Evolutionary conservation across 2,329 filamentous ascomycete species (phyloP).

Genomic region (Diaporthe eres): DNA sequence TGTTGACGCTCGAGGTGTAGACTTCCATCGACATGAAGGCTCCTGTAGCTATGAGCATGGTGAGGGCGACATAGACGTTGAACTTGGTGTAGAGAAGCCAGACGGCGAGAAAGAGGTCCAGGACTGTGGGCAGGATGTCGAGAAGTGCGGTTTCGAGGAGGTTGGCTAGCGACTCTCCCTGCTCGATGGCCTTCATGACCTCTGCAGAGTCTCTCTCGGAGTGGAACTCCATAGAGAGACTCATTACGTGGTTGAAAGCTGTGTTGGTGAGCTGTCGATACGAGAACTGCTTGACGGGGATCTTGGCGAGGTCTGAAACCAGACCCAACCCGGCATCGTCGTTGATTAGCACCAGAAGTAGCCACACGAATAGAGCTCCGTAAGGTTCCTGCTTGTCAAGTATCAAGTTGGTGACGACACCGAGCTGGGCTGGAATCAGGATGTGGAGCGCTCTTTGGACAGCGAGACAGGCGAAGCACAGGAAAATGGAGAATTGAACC

Average conservation of each 20-base stretch:
- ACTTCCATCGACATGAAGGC: conserved; percentile 78
- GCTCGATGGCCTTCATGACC: conserved; percentile 74
- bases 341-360: not conserved
- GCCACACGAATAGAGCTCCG: not conserved
- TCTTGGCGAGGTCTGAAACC: conserved; percentile 41
- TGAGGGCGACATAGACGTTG: conserved; percentile 87
- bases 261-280: conserved; percentile 71
- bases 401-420: conserved; percentile 7
- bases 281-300: conserved; percentile 69
- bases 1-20: conserved; percentile 54
- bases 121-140: conserved; percentile 71
- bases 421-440: conserved; percentile 18
- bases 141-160: conserved; percentile 73
- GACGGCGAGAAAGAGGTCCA: conserved; percentile 74
- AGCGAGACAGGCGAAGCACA: not conserved
- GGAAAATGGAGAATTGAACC: conserved; percentile 1
- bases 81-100: conserved; percentile 73
- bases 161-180: conserved; percentile 71
- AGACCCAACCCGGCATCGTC: conserved; percentile 2
- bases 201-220: conserved; percentile 75
- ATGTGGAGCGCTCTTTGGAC: conserved; percentile 1
- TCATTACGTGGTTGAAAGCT: conserved; percentile 77
- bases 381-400: conserved; percentile 7
- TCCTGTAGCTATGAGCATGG: conserved; percentile 91
- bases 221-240: conserved; percentile 80